Evolutionary conservation across 2,329 filamentous ascomycete species (phyloP), one percentile per base, ranked within the genome.

Genomic region (Lecanicillium sp.): DNA sequence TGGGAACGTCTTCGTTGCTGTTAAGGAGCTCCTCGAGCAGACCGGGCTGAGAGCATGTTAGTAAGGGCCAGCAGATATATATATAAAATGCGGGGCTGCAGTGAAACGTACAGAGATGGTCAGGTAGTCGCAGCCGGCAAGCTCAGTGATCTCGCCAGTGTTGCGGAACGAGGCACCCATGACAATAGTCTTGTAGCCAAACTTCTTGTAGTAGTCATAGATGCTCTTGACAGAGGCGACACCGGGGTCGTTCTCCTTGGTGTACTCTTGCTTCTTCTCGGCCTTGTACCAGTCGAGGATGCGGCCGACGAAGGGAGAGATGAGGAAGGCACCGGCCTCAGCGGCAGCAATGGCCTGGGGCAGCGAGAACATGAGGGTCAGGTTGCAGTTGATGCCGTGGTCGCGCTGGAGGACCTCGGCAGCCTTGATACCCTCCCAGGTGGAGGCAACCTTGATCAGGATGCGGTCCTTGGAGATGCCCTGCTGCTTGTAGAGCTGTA

Each of bases 121-220:
- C 57, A 98, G 75, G 77, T 98, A 98, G 69, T 98, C 92, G 64
- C 89, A 95, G 60, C 92, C 92, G 62, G 90, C 90, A 46, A 98
- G 80, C 76, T 98, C 92, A 34, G 87, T 96, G 68, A 98, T 94
- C 75, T 98, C 92, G 58, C 92, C 92, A 48, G 72, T 72, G 75
- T 84, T 96, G 64, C 92, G 82, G 87, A 98, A 98, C 29, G 89
- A 95, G 53, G 92, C 92, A 60, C 92, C 92, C 92, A 98, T 98
- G 69, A 98, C 92, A 56, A 96, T 95, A 65, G 92, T 98, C 57
- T 94, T 95, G 83, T 98, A 95, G 65, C 85, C 87, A 66, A 73
- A 86, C 78, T 96, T 96, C 86, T 98, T 98, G 84, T 98, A 98
- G 85, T 98, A 98, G 80, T 98, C 92, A 81, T 83, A 98, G 73